Percentiles rank a stretch among this genome's conserved stretches.
These are phyloP conservation scores for Ajuga chamaepitys DNA, from an alignment of 257 asterid genomes.

Conservation along the genomic window DNA sequence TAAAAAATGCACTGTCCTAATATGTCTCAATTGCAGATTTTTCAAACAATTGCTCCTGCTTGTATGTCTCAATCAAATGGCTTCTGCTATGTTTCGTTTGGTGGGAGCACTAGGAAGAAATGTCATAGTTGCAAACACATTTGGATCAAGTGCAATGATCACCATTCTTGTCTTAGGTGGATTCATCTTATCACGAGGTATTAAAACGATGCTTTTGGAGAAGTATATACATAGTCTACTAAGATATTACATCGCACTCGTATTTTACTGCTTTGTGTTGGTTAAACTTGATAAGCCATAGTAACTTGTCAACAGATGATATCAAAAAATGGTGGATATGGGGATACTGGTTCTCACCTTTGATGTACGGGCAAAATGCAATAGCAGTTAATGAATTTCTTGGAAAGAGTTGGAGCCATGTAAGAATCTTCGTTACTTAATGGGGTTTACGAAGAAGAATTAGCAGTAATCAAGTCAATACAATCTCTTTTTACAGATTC, in stretches of 20 bases:
- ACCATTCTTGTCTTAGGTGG: slow-evolving; percentile 32
- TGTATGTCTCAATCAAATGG: slow-evolving; percentile 36
- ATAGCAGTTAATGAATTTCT: slow-evolving; percentile 72
- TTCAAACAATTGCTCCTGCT: slow-evolving; percentile 50
- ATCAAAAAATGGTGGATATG: slow-evolving; percentile 66
- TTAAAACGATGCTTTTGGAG: neutral
- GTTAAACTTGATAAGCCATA: neutral
- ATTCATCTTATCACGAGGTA: slow-evolving; percentile 67
- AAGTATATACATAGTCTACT: neutral
- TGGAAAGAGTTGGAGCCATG: slow-evolving; percentile 78
- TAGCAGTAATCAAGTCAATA: neutral
- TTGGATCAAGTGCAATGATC: slow-evolving; percentile 35
- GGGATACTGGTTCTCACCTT: slow-evolving; percentile 76
- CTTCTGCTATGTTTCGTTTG: slow-evolving; percentile 45
- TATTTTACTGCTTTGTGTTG: neutral
- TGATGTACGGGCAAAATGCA: slow-evolving; percentile 83
- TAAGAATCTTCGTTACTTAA: slow-evolving; percentile 27
- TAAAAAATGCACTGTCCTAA: slow-evolving; percentile 43
- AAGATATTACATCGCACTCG: neutral
- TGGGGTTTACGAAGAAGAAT: slow-evolving; percentile 1
- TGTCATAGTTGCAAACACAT: slow-evolving; percentile 47
- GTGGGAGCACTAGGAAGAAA: slow-evolving; percentile 50
- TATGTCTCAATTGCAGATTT: slow-evolving; percentile 44
- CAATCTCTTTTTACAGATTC: slow-evolving; percentile 26
- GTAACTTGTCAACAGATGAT: slow-evolving; percentile 25